These are phyloP conservation scores for Ulmus americana DNA, from an alignment of 331 rosid species.

Conservation along the genomic window DNA sequence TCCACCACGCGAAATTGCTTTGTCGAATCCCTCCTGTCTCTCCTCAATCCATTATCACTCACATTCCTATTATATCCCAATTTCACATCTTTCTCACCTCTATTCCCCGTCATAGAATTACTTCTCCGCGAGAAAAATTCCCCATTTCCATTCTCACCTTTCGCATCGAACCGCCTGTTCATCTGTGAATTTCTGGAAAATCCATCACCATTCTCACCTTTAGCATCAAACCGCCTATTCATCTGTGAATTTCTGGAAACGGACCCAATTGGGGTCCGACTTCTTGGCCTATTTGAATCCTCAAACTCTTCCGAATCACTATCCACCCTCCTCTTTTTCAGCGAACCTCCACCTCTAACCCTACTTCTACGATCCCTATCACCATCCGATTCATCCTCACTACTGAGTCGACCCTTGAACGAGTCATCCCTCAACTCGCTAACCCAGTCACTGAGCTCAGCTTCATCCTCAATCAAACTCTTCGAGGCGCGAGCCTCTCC, in stretches of 20 bases:
- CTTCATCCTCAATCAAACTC: slow-evolving; percentile 78
- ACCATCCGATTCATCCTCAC: slow-evolving; percentile 35
- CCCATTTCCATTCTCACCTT: slow-evolving; percentile 9
- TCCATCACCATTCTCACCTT: no score
- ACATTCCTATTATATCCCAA: slow-evolving; percentile 13
- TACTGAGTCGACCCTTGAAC: slow-evolving; percentile 24
- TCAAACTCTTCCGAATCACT: slow-evolving; percentile 23
- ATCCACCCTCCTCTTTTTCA: slow-evolving; percentile 36
- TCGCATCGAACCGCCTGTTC: slow-evolving; percentile 9
- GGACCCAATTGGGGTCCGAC: slow-evolving; percentile 18
- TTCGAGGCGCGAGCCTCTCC: slow-evolving; percentile 34
- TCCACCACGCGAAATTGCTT: slow-evolving; percentile 22
- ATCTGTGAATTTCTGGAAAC: slow-evolving; percentile 20
- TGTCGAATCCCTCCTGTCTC: slow-evolving; percentile 24
- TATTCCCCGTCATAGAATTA: slow-evolving; percentile 38
- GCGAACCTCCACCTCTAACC: slow-evolving; percentile 18
- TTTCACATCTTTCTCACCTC: slow-evolving; percentile 30
- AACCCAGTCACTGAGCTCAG: slow-evolving; percentile 82
- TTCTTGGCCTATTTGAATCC: slow-evolving; percentile 23
- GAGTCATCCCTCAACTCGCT: slow-evolving; percentile 46
- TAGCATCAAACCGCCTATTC: slow-evolving; percentile 7
- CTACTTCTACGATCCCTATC: slow-evolving; percentile 24
- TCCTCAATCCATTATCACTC: slow-evolving; percentile 22
- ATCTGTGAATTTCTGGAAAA: slow-evolving; percentile 22
- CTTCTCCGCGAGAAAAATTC: slow-evolving; percentile 4